Percentiles rank a stretch among this genome's conserved stretches.
Conservation (phyloP, 306 rosid genomes). For the Cotoneaster glaucophyllus region DNA sequence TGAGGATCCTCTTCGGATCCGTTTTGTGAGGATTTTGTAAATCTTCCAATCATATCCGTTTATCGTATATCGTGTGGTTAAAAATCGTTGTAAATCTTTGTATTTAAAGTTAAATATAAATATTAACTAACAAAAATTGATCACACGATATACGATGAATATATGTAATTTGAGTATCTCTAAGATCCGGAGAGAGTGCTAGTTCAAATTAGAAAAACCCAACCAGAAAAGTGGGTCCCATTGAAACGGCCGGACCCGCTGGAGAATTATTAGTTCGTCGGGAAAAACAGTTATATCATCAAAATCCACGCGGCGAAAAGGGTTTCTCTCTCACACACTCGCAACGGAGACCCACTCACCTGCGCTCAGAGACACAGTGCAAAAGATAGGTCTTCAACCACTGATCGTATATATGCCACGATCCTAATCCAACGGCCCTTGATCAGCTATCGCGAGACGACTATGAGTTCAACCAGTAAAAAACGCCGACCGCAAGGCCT, state of each 20-base stretch:
- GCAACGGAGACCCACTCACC: background rate
- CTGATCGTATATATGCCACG: background rate
- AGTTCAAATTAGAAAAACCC: background rate
- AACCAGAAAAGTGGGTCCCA: constrained; percentile 20
- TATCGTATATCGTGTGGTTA: accelerated
- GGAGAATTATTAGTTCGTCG: constrained; percentile 44
- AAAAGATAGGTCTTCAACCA: background rate
- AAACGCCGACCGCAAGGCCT: background rate
- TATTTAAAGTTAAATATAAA: no score
- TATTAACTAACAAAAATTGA: accelerated
- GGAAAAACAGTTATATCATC: constrained; percentile 21
- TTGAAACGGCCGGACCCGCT: background rate
- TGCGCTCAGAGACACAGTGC: background rate
- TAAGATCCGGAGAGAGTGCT: no score
- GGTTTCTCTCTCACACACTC: background rate
- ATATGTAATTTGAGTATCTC: accelerated
- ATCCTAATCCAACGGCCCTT: background rate
- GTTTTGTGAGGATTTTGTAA: no score
- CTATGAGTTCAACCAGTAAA: no score
- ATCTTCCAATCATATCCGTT: no score
- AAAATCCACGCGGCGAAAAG: constrained; percentile 28
- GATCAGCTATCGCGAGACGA: background rate
- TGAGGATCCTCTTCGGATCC: no score
- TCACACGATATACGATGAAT: accelerated
- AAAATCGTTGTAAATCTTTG: no score